These are phyloP conservation scores for Vinca major DNA, from an alignment of 305 asterid species.

Conservation along the genomic window DNA sequence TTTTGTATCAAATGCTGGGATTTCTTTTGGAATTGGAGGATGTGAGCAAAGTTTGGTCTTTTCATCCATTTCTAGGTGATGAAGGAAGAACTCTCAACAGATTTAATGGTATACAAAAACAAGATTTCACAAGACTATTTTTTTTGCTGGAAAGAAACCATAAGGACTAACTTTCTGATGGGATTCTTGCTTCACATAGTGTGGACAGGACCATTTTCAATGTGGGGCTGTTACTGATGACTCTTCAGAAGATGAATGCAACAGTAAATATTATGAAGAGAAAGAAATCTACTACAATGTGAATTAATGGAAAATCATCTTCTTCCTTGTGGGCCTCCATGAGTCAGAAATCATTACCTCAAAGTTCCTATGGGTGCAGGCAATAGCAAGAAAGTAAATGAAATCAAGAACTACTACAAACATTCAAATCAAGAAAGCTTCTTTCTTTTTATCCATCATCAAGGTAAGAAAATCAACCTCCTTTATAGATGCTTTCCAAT, in stretches of 20 bases:
- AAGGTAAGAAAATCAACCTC: slow-evolving; percentile 17
- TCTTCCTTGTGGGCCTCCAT: slow-evolving; percentile 62
- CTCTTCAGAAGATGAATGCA: slow-evolving; percentile 49
- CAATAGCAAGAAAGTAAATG: slow-evolving; percentile 7
- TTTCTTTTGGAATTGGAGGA: slow-evolving; percentile 20
- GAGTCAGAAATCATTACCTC: slow-evolving; percentile 37
- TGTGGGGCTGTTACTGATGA: slow-evolving; percentile 24
- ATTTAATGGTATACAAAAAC: slow-evolving; percentile 1
- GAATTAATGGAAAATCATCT: slow-evolving; percentile 42
- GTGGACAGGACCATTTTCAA: slow-evolving; percentile 24
- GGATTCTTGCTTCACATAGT: slow-evolving; percentile 22
- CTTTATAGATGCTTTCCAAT: neutral
- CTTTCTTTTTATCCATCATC: slow-evolving; percentile 20
- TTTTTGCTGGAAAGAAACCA: slow-evolving; percentile 15
- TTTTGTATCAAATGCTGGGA: slow-evolving; percentile 34
- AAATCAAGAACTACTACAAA: slow-evolving; percentile 7
- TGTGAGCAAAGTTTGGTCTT: slow-evolving; percentile 17
- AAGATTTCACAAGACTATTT: slow-evolving; percentile 16
- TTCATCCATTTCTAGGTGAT: slow-evolving; percentile 40
- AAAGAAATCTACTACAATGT: slow-evolving; percentile 33
- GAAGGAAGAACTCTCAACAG: slow-evolving; percentile 14
- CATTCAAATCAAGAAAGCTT: slow-evolving; percentile 17
- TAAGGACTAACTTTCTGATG: slow-evolving; percentile 17
- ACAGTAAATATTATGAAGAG: slow-evolving; percentile 39
- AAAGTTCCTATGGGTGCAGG: slow-evolving; percentile 26